Evolutionary conservation across 2,329 filamentous ascomycete species (phyloP), one percentile per base, ranked within the genome.

Genomic region (Cytospora piceicola): DNA sequence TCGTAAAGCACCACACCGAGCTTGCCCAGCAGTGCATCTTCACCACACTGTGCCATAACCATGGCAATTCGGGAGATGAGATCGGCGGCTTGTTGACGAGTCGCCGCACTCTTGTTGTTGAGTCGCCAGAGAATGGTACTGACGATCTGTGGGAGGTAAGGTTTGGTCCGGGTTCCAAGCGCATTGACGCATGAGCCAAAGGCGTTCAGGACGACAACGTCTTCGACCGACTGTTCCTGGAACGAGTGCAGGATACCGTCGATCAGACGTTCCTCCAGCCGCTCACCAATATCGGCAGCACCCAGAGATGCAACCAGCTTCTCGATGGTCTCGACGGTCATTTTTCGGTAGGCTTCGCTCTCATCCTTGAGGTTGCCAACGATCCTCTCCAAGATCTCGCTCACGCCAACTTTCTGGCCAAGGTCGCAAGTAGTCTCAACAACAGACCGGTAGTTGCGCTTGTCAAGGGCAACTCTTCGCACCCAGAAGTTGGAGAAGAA

Each of bases 401-500:
- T 90, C 62, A 94, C 94, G 52, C 95, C 95, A n/a, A 98, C 94
- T 79, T 99, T 99, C 76, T 98, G 93, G 62, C 93, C 94, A 58
- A 99, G 88, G 73, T 99, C 95, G 17, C 98, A 94, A 0, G 95
- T 99, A 0, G 95, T 99, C 77, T 99, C 95, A 9, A 99, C 95
- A 8, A 99, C 95, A 75, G 98, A 94, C 72, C 94, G 88, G 77
- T 98, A 99, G 81, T 98, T 99, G 70, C 95, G 90, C 81, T 97
- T 96, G 77, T 99, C 95, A 64, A 99, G 81, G 9, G 95, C 95
- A 93, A 99, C 98, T 64, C 95, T 86, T 69, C 95, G 86, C 51
- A 98, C 94, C 95, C 95, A 99, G 80, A 99, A 99, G 75, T 91
- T 94, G 82, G 97, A 97, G 83, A 99, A 99, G 76, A 99, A 99